phyloP scores from a whole-genome alignment of 768 basidiomycete species.

The Leccinellum albellum region DNA sequence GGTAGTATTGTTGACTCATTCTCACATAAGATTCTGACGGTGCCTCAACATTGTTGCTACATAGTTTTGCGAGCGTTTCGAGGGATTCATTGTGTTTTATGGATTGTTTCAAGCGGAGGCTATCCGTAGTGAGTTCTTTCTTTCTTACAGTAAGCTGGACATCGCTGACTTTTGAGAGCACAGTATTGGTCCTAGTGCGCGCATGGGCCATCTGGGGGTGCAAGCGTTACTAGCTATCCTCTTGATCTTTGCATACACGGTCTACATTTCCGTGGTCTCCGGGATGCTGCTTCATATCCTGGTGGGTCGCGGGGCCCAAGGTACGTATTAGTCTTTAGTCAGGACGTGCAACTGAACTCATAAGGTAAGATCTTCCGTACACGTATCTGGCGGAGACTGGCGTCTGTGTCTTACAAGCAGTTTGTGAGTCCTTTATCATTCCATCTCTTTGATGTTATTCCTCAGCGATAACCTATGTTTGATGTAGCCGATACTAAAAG shows the following conservation, averaged over 20 bases:
- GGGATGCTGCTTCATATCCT: neutral
- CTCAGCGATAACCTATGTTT: neutral
- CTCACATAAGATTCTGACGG: neutral
- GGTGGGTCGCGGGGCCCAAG: accelerated
- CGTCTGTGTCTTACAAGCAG: neutral
- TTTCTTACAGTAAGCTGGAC: neutral
- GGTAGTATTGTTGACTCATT: conserved; percentile 1
- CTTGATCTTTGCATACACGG: neutral
- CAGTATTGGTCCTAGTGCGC: conserved; percentile 15
- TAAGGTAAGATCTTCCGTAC: neutral
- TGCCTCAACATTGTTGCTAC: neutral
- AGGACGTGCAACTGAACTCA: neutral
- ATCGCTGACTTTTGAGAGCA: neutral
- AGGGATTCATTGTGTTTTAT: neutral
- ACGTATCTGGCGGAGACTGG: neutral
- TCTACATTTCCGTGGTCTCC: neutral
- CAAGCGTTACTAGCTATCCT: neutral
- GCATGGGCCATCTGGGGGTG: conserved; percentile 18
- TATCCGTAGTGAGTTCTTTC: conserved; percentile 8
- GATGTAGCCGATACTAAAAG: neutral
- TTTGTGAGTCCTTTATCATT: neutral
- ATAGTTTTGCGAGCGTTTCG: conserved; percentile 10
- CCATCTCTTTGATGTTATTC: neutral
- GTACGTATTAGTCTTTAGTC: neutral
- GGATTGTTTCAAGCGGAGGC: conserved; percentile 1